Percentiles rank a stretch among this genome's conserved stretches.
phyloP scores from a whole-genome alignment of 2,329 filamentous ascomycete genomes.

The Hymenoscyphus repandus region DNA sequence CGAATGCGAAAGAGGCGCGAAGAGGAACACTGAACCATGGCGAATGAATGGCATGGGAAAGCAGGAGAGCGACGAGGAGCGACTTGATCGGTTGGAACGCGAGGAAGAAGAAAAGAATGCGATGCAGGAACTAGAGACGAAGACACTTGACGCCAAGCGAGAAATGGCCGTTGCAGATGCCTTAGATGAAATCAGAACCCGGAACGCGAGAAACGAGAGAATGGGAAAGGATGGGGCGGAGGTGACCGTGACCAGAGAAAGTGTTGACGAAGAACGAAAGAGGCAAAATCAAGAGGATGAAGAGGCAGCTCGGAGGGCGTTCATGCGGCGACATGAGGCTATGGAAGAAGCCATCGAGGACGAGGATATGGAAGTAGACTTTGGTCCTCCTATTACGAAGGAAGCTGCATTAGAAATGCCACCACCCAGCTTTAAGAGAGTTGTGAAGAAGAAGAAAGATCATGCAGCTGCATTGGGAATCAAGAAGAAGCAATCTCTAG shows the following conservation, averaged over 20 bases:
- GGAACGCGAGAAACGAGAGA: slow-evolving; percentile 83
- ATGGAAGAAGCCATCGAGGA: slow-evolving; percentile 32
- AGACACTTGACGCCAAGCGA: slow-evolving; percentile 84
- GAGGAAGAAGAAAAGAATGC: slow-evolving; percentile 81
- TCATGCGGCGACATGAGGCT: slow-evolving; percentile 42
- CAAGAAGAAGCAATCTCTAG: slow-evolving; percentile 70
- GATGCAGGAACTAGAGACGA: slow-evolving; percentile 92
- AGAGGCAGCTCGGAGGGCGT: slow-evolving; percentile 74
- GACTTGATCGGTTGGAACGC: slow-evolving; percentile 74
- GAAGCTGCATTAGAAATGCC: slow-evolving; percentile 39
- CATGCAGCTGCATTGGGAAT: slow-evolving; percentile 71
- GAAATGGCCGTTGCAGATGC: slow-evolving; percentile 98
- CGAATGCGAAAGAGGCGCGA: slow-evolving; percentile 69
- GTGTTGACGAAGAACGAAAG: slow-evolving; percentile 55
- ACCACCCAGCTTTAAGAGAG: slow-evolving; percentile 66
- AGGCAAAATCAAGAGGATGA: slow-evolving; percentile 75
- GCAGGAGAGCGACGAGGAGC: slow-evolving; percentile 82
- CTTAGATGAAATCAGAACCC: slow-evolving; percentile 85
- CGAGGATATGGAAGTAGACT: slow-evolving; percentile 26
- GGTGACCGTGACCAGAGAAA: slow-evolving; percentile 46
- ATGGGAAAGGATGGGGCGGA: slow-evolving; percentile 64
- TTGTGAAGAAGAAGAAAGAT: slow-evolving; percentile 84
- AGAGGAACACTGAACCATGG: slow-evolving; percentile 94
- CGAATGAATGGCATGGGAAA: slow-evolving; percentile 47
- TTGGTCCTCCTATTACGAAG: slow-evolving; percentile 33